These are phyloP conservation scores for Trichoderma sp. DNA, from an alignment of 2,329 filamentous ascomycete species.

Conservation along the genomic window DNA sequence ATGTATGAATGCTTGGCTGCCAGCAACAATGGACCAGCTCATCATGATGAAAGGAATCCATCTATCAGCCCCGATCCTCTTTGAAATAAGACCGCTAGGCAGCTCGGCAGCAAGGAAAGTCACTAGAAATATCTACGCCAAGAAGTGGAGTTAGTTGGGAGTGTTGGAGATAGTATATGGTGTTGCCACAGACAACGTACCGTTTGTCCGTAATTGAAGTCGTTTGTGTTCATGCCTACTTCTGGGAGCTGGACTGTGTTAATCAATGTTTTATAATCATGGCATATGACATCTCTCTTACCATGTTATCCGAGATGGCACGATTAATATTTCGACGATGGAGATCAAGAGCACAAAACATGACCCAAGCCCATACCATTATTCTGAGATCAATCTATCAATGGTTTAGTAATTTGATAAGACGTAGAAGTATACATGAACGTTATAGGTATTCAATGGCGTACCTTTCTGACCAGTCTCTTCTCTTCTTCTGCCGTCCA, in stretches of 20 bases:
- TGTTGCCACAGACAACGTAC: neutral
- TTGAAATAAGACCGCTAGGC: constrained; percentile 51
- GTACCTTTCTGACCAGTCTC: constrained; percentile 50
- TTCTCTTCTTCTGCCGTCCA: constrained; percentile 58
- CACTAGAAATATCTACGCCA: constrained; percentile 41
- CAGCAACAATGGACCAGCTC: constrained; percentile 35
- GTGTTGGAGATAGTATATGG: neutral
- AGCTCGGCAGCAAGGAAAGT: constrained; percentile 52
- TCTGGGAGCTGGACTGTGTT: constrained; percentile 41
- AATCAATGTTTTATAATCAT: neutral
- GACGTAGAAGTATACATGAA: neutral
- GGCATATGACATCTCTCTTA: constrained; percentile 24
- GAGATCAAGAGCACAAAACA: constrained; percentile 51
- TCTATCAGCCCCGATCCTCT: constrained; percentile 47
- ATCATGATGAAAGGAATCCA: constrained; percentile 49
- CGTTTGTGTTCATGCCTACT: constrained; percentile 34
- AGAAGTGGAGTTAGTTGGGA: constrained; percentile 21
- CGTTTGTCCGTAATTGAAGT: constrained; percentile 48
- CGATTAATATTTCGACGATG: constrained; percentile 38
- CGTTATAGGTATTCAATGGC: constrained; percentile 33
- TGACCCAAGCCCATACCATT: constrained; percentile 43
- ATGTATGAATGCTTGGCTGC: constrained; percentile 33
- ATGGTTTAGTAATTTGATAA: neutral
- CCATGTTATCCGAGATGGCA: constrained; percentile 37
- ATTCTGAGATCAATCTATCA: constrained; percentile 35